Percentiles rank a stretch among this genome's conserved stretches.
These are phyloP conservation scores for Neopestalotiopsis clavispora DNA, from an alignment of 2,329 filamentous ascomycete genomes.

Conservation along the genomic window DNA sequence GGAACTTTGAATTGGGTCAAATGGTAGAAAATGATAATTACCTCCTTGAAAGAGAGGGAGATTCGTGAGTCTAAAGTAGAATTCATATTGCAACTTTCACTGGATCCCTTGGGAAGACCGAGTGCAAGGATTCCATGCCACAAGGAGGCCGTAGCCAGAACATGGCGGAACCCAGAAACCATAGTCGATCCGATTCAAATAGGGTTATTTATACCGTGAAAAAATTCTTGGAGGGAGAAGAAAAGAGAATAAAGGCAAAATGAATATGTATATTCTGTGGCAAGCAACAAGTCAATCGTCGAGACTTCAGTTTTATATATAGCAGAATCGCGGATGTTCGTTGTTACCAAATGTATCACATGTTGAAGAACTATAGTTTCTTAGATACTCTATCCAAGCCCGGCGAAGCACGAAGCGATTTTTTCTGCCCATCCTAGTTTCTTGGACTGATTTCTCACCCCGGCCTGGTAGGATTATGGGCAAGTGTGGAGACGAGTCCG, in stretches of 20 bases:
- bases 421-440: not conserved
- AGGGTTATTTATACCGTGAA: too few relatives aligned
- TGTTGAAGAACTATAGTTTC: too few relatives aligned
- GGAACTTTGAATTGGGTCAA: not conserved
- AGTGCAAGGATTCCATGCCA: not conserved
- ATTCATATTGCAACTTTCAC: not conserved
- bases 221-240: not conserved
- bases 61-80: not conserved
- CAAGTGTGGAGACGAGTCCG: not conserved
- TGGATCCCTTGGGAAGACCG: not conserved
- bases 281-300: not conserved
- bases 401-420: not conserved
- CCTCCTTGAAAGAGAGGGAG: slow-evolving; percentile 8
- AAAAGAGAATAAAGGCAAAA: not conserved
- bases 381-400: not conserved
- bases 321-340: not conserved
- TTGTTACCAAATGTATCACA: too few relatives aligned
- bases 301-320: not conserved
- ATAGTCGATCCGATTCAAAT: not conserved
- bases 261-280: not conserved
- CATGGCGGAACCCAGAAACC: not conserved
- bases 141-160: not conserved
- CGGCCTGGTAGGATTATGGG: not conserved
- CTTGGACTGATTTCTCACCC: not conserved
- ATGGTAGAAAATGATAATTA: not conserved